Evolutionary conservation across 1,139 yeast genomes (phyloP).

Genomic region (Scheffersomyces titani): DNA sequence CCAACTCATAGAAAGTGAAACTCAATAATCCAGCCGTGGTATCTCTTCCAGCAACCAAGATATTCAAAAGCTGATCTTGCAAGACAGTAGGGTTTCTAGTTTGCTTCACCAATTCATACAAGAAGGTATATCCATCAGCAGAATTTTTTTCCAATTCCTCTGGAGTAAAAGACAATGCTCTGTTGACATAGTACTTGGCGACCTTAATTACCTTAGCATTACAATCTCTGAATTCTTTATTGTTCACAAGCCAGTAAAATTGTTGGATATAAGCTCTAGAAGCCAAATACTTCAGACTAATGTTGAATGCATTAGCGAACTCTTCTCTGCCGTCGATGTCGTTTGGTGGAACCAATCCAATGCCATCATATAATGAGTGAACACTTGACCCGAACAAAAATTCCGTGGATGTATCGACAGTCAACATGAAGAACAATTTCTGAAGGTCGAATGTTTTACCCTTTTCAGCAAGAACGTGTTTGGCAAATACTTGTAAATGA

Average conservation of each 20-base stretch:
- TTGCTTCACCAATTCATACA: slow-evolving; percentile 30
- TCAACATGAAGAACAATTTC: slow-evolving; percentile 44
- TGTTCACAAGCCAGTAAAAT: slow-evolving; percentile 34
- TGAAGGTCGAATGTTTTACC: slow-evolving; percentile 41
- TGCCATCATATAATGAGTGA: slow-evolving; percentile 31
- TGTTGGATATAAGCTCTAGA: slow-evolving; percentile 36
- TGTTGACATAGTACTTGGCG: slow-evolving; percentile 27
- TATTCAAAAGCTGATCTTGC: slow-evolving; percentile 30
- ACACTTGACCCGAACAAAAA: slow-evolving; percentile 57
- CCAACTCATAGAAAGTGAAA: slow-evolving; percentile 25
- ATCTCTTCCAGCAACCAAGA: slow-evolving; percentile 35
- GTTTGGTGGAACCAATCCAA: slow-evolving; percentile 18
- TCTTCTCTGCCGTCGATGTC: slow-evolving; percentile 30
- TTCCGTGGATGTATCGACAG: slow-evolving; percentile 57
- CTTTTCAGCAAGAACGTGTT: neutral
- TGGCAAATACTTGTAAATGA: slow-evolving; percentile 10
- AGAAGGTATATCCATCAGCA: slow-evolving; percentile 23
- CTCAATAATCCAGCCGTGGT: slow-evolving; percentile 34
- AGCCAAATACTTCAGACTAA: slow-evolving; percentile 37
- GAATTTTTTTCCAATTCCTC: slow-evolving; percentile 23
- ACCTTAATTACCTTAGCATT: slow-evolving; percentile 32
- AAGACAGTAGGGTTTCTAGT: slow-evolving; percentile 27
- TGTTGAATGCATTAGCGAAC: slow-evolving; percentile 46
- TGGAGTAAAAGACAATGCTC: slow-evolving; percentile 18
- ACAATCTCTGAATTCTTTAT: slow-evolving; percentile 30